Evolutionary conservation across 164 flowering plant genomes (phyloP), one percentile per base, ranked within the genome.

Genomic region (Umbilicus rupestris): DNA sequence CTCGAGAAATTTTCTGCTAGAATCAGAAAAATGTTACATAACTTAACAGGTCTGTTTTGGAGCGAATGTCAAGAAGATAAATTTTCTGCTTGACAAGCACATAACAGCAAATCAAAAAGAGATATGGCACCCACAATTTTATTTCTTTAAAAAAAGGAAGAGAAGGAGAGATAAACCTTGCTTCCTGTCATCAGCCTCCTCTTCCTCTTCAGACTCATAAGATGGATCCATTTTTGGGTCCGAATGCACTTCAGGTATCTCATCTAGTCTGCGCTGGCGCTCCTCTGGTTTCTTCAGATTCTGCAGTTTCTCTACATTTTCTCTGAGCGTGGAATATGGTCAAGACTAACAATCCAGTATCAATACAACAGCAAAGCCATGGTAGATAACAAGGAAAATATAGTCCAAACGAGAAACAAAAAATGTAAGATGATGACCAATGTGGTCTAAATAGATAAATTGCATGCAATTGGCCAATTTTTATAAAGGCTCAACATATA

Each of bases 171-270:
- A 63, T 7, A 12, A 15, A 85, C 98, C 98, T 80, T 71, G 82
- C 78, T 69, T 81, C 67, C 63, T 79, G 47, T 83, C 85, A 52
- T 85, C 89, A 37, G 65, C 64, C 63, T 82, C 89, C 14, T 39
- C 83, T 71, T 78, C 85, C 47, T 93, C 95, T 63, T 89, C 99
- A 68, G 99, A 91, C 71, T 84, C 95, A 68, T 83, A 76, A 70
- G 75, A 82, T 55, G 96, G 97, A 78, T 90, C 97, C 99, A 94
- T 94, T 6, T 85, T 85, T 52, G 96, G 96, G 72, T 91, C 99
- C 44, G 80, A 79, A 81, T 87, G 93, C 67, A 94, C 86, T 68
- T 81, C 85, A 20, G 96, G 93, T 69, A 87, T 67, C 80, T 94
- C 93, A 62, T 88, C 85, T 22, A 94, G 73, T 69, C 96, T 87